Evolutionary conservation across 768 basidiomycete genomes (phyloP), one percentile per base, ranked within the genome.

Genomic region (Lactarius hengduanensis): DNA sequence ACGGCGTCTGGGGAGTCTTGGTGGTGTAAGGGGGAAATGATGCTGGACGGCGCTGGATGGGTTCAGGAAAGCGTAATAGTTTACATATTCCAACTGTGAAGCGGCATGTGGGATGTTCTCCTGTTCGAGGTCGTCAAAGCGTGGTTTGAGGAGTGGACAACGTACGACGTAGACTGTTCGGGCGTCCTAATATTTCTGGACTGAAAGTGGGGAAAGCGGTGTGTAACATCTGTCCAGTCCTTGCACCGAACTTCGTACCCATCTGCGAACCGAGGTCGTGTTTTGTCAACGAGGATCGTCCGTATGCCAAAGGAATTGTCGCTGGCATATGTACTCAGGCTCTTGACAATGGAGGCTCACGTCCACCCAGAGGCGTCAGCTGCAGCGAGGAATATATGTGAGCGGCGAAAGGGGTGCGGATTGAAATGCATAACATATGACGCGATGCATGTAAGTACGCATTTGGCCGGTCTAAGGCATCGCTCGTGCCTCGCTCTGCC

Each of bases 21-120:
- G 72, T 87, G 83, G 71, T 92, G 89, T 0, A 83, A 78, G 15
- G n/a, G 87, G 89, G 34, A 90, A 79, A 94, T 78, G 43, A n/a
- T 73, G 69, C 72, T 92, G 86, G 5, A 92, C 26, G 47, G 47
- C n/a, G 72, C 53, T 5, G 55, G 4, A 34, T 56, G n/a, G 22
- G 38, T 15, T 45, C 32, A 57, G 5, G 54, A 69, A 53, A 83
- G 65, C 4, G 87, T 72, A 71, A 0, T 73, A 74, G 77, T 10
- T 77, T 76, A 32, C 36, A 63, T 59, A 89, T 80, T 1, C 78
- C 78, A n/a, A 83, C 77, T 6, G 86, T 67, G 0, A 77, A 83
- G 57, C 87, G 83, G 71, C 82, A 79, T 75, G 69, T 0, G 92
- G 91, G 18, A 92, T 82, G 66, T 86, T 86, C 77, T 94, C 92